A percentile compares a stretch with the other conserved stretches of the same genome.
phyloP scores from a whole-genome alignment of 306 rosid genomes.

The Vigna nakashimae region DNA sequence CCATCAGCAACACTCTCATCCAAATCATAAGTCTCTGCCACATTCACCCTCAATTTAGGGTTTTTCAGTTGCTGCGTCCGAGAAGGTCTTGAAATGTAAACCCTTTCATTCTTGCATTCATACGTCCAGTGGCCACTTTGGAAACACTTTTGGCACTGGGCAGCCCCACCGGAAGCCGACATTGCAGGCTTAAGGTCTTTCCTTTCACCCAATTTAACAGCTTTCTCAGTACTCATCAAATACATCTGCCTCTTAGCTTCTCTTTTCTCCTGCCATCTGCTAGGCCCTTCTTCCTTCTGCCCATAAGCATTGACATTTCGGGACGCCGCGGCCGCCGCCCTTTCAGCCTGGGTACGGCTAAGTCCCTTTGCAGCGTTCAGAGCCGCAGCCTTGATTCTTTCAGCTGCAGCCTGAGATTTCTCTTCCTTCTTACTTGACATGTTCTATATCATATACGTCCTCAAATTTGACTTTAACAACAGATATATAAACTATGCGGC shows the following conservation, averaged over 20 bases:
- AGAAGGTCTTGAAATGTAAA: constrained; percentile 92
- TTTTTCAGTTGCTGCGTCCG: constrained; percentile 93
- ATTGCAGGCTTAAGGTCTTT: constrained; percentile 71
- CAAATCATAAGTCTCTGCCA: constrained; percentile 58
- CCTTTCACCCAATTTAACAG: constrained; percentile 93
- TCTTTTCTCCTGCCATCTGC: constrained; percentile 99
- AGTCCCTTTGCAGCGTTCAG: constrained; percentile 95
- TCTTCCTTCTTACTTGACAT: constrained; percentile 99
- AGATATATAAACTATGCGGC: constrained; percentile 22
- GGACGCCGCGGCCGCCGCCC: constrained; percentile 94
- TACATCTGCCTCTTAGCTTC: constrained; percentile 99
- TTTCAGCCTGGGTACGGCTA: constrained; percentile 97
- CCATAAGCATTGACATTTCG: constrained; percentile 98
- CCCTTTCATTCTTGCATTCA: constrained; percentile 95
- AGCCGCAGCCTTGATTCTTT: constrained; percentile 96
- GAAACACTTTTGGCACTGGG: constrained; percentile 95
- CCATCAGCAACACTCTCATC: constrained; percentile 59
- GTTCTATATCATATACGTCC: constrained; percentile 36
- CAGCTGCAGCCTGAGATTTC: constrained; percentile 93
- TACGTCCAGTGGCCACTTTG: constrained; percentile 94
- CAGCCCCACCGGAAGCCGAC: constrained; percentile 58
- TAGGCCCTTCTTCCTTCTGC: constrained; percentile 99
- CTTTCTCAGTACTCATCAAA: constrained; percentile 97
- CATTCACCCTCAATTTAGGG: constrained; percentile 82
- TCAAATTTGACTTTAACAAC: background rate